phyloP scores from a whole-genome alignment of 164 flowering plant species.

The Saururus chinensis region DNA sequence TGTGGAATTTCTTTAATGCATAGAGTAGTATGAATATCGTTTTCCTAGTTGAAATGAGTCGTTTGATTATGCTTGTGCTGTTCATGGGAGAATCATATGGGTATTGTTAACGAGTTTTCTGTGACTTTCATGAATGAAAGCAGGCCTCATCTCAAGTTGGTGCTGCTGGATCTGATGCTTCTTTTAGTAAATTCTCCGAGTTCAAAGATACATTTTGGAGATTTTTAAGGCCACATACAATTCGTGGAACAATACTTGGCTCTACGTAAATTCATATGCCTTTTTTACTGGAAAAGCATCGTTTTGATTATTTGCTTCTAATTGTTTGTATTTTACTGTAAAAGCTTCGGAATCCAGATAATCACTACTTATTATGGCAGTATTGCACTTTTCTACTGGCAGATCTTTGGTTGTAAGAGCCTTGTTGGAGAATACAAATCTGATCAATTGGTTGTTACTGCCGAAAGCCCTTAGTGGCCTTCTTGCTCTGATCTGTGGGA shows the following conservation, averaged over 20 bases:
- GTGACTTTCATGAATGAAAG: conserved; percentile 7
- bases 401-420: conserved; percentile 91
- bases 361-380: no score
- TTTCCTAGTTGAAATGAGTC: background rate
- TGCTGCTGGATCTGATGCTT: conserved; percentile 66
- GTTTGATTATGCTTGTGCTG: background rate
- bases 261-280: conserved; percentile 41
- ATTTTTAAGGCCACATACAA: conserved; percentile 93
- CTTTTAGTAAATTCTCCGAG: conserved; percentile 36
- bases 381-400: conserved; percentile 25
- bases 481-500: conserved; percentile 86
- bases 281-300: no score
- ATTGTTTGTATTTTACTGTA: no score
- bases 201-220: conserved; percentile 89
- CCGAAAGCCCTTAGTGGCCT: conserved; percentile 81
- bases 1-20: no score
- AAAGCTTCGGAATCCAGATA: no score
- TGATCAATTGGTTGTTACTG: conserved; percentile 81
- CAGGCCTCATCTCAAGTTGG: conserved; percentile 77
- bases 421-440: conserved; percentile 69
- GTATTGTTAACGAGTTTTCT: background rate
- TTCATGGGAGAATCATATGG: background rate
- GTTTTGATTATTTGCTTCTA: no score
- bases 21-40: no score
- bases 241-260: conserved; percentile 91